Percentiles rank a stretch among this genome's conserved stretches.
Evolutionary conservation across 192 early-diverging fungal species (phyloP).

Genomic region (Funneliformis geosporum): DNA sequence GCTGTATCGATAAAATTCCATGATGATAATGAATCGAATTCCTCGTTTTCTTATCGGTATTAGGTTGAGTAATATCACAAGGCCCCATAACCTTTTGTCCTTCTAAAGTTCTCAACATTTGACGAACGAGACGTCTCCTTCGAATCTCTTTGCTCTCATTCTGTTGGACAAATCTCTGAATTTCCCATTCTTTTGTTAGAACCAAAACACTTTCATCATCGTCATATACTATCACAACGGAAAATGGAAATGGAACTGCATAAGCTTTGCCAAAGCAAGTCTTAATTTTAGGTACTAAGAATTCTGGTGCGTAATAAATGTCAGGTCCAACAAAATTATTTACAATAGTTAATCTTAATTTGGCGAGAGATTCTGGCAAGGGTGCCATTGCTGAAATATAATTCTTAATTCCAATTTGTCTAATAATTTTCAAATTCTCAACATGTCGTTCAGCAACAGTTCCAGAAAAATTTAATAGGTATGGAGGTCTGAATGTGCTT

Average conservation of each 20-base stretch:
- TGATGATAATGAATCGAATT: constrained; percentile 40
- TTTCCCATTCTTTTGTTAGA: constrained; percentile 52
- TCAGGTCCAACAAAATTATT: constrained; percentile 60
- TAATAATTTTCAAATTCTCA: constrained; percentile 64
- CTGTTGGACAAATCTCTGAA: constrained; percentile 55
- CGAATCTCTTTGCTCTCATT: constrained; percentile 52
- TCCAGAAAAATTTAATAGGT: constrained; percentile 64
- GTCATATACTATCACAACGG: constrained; percentile 67
- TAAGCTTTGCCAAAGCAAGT: constrained; percentile 66
- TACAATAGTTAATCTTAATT: constrained; percentile 42
- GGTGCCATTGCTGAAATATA: constrained; percentile 48
- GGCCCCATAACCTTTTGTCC: constrained; percentile 60
- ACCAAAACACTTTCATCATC: constrained; percentile 56
- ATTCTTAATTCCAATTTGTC: constrained; percentile 54
- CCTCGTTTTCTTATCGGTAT: not conserved
- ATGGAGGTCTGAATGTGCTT: constrained; percentile 60
- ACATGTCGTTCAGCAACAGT: constrained; percentile 67
- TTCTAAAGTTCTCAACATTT: constrained; percentile 58
- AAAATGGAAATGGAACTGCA: constrained; percentile 68
- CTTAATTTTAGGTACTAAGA: constrained; percentile 45
- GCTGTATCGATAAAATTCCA: constrained; percentile 49
- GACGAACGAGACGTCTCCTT: constrained; percentile 50
- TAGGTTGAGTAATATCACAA: not conserved
- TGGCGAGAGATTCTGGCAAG: constrained; percentile 39
- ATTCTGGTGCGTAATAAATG: constrained; percentile 66